Evolutionary conservation across 129 eudicot genomes (phyloP), one percentile per base, ranked within the genome.

Genomic region (Saposhnikovia divaricata): DNA sequence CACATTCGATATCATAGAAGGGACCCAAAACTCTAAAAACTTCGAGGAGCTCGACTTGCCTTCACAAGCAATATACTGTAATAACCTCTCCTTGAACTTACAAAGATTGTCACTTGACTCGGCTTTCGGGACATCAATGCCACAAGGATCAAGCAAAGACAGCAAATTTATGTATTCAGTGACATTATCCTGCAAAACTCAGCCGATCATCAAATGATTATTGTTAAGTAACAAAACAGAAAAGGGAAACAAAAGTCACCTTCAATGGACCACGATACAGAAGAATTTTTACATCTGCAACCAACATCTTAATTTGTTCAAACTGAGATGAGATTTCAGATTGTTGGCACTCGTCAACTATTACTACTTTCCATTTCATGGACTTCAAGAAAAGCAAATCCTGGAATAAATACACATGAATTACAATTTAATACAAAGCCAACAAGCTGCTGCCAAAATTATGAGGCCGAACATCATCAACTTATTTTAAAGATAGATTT

Each of bases 11-110:
- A 92, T 83, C 79, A 85, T 86, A 21, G 87, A 90, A 15, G 99
- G 99, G 59, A 96, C 91, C 99, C 98, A 92, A 78, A 82, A 96
- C 84, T 96, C 99, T 37, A 83, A 75, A 79, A 90, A 89, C 80
- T 81, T 94, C 15, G 91, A 79, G 74, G 87, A 71, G 70, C 46
- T 83, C 27, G 86, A 53, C 42, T 79, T 84, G 88, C 90, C 71
- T 53, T 87, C 87, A 77, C 79, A 86, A 27, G 87, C 89, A 79
- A 80, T 78, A 51, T 80, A 82, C 27, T 80, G 78, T 9, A 85
- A 88, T 77, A 93, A 75, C 40, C 85, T 78, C 69, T 92, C 91
- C 85, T 87, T 88, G 85, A 92, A 76, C 70, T 84, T 82, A 77
- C 82, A 66, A 61, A 88, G 77, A 51, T 57, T 78, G 45, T 85